Conservation (phyloP, 1,139 yeast species). For the Yamadazyma conglobata region DNA sequence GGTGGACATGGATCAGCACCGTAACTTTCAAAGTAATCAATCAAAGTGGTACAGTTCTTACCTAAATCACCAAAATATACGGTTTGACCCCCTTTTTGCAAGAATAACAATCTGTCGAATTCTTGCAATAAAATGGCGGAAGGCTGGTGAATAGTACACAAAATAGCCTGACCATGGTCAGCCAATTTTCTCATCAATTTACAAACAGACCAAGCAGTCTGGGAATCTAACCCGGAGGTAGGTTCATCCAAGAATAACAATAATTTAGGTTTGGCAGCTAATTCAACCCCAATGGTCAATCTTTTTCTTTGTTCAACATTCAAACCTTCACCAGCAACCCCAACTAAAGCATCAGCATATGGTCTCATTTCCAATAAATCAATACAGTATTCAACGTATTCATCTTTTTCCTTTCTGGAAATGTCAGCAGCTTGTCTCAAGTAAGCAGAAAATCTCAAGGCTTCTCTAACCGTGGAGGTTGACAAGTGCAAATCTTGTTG, state of each 20-base stretch:
- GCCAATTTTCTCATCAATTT: slow-evolving; percentile 41
- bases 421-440: slow-evolving; percentile 32
- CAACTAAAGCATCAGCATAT: slow-evolving; percentile 37
- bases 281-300: slow-evolving; percentile 38
- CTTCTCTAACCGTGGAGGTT: slow-evolving; percentile 37
- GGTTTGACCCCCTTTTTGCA: slow-evolving; percentile 52
- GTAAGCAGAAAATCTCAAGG: slow-evolving; percentile 33
- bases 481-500: slow-evolving; percentile 39
- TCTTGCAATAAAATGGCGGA: slow-evolving; percentile 36
- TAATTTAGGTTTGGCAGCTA: slow-evolving; percentile 38
- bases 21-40: slow-evolving; percentile 54
- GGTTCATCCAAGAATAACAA: slow-evolving; percentile 38
- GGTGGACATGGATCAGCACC: slow-evolving; percentile 46
- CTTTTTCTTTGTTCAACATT: slow-evolving; percentile 38
- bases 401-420: slow-evolving; percentile 28
- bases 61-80: slow-evolving; percentile 71
- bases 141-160: slow-evolving; percentile 44
- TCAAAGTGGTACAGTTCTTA: slow-evolving; percentile 44
- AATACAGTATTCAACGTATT: slow-evolving; percentile 34
- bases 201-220: slow-evolving; percentile 45
- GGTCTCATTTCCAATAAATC: slow-evolving; percentile 34
- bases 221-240: slow-evolving; percentile 41
- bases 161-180: slow-evolving; percentile 41
- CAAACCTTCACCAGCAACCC: slow-evolving; percentile 39
- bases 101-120: slow-evolving; percentile 34